Evolutionary conservation across 257 asterid genomes (phyloP), one percentile per base, ranked within the genome.

Genomic region (Lavandula angustifolia): DNA sequence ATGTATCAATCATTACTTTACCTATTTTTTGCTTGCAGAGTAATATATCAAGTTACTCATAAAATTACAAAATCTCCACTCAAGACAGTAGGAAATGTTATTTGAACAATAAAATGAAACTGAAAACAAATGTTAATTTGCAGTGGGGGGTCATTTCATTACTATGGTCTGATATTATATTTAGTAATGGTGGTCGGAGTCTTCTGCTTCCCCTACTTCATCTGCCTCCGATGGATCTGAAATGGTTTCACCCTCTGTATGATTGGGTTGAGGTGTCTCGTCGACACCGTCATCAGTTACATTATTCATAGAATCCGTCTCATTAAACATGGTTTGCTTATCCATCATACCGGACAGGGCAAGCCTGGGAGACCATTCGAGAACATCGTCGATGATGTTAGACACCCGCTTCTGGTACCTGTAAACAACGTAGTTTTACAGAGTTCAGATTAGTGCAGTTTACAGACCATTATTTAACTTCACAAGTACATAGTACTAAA

Each of bases 321-420:
- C 82, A 48, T 92, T 92, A 38, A 31, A 67, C 66, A 68, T 80
- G 0, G 73, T 53, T 57, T 87, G 97, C 79, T 90, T 85, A 65
- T 90, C 96, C 96, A 90, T 86, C 89, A 94, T 94, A 61, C 95
- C 96, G 0, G 99, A 91, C 74, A 94, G 77, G 37, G 99, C 97
- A 69, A 87, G 85, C 54, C 91, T 83, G 0, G 99, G 99, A 9
- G 94, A 85, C 99, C 99, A 94, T 77, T 94, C 99, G 1, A 91
- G 85, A 77, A 94, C 97, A 56, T 94, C 99, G 3, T 94, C 99
- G 4, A 90, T 94, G 66, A 94, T 94, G 81, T 94, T 94, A 65
- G 83, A 94, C 49, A 94, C 95, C 82, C 96, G 85, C 83, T 75
- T 86, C 65, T 94, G 99, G 78, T 94, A 94, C 92, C 99, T 94